Percentiles rank a stretch among this genome's conserved stretches.
Conservation (phyloP, 2,329 filamentous ascomycete genomes). For the Xenosphaeropsis pyriputrescens region DNA sequence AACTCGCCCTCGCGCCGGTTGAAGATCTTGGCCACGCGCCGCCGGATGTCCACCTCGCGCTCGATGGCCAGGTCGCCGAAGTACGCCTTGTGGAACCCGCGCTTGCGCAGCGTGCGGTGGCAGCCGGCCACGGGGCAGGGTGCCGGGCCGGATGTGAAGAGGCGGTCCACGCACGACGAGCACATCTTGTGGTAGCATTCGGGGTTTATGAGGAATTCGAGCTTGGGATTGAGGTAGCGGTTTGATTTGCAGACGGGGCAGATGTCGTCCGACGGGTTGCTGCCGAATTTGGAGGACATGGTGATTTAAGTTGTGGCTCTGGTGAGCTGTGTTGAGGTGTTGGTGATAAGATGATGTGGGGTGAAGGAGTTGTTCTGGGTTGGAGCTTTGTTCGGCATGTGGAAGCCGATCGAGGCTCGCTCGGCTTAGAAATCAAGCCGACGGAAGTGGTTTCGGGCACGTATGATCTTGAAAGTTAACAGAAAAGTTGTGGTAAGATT, state of each 20-base stretch:
- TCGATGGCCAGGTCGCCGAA: conserved; percentile 83
- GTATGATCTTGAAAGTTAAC: no score
- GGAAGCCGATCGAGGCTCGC: no score
- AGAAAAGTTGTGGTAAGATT: no score
- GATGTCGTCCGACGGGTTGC: conserved; percentile 40
- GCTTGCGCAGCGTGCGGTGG: conserved; percentile 70
- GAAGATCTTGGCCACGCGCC: conserved; percentile 65
- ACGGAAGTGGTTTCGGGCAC: no score
- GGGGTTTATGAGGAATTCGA: conserved; percentile 92
- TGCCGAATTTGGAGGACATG: no score
- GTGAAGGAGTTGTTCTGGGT: no score
- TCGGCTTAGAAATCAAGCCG: no score
- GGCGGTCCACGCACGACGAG: conserved; percentile 83
- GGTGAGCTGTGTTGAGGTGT: no score
- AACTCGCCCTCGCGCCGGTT: conserved; percentile 89
- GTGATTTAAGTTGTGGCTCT: no score
- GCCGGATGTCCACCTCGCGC: conserved; percentile 83
- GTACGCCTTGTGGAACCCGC: conserved; percentile 73
- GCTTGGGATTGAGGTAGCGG: conserved; percentile 85
- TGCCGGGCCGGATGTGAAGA: conserved; percentile 83
- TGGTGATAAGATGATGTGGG: no score
- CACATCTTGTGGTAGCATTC: conserved; percentile 99
- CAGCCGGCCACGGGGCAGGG: conserved; percentile 88
- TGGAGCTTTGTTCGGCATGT: no score
- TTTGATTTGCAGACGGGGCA: conserved; percentile 97